Evolutionary conservation across 2,329 filamentous ascomycete genomes (phyloP).

Genomic region (Fonsecaea nubica): DNA sequence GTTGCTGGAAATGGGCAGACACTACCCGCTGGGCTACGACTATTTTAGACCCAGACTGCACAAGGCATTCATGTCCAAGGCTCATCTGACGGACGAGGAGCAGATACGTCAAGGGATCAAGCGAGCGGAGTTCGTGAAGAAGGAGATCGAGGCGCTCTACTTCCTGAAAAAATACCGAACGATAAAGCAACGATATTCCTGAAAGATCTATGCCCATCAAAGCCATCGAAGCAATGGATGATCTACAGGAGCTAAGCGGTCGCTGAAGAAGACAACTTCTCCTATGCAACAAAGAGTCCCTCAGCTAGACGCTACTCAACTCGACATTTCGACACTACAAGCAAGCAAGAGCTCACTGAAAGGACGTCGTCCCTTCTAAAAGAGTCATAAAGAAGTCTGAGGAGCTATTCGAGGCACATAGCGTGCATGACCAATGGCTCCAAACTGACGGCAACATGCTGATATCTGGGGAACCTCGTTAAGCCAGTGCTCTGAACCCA

Average conservation of each 20-base stretch:
- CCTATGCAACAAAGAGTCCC: background rate
- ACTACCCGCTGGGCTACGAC: constrained; percentile 82
- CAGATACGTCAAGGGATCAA: constrained; percentile 78
- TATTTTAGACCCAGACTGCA: constrained; percentile 85
- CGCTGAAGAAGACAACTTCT: background rate
- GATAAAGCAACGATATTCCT: constrained; percentile 36
- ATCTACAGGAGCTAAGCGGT: background rate
- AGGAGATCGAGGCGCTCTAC: constrained; percentile 92
- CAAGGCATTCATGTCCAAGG: constrained; percentile 81
- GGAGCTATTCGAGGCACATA: background rate
- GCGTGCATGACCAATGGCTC: background rate
- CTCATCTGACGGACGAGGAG: constrained; percentile 71
- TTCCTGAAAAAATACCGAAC: constrained; percentile 33
- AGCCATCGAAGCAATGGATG: background rate
- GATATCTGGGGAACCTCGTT: background rate
- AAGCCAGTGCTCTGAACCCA: background rate
- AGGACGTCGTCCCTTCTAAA: background rate
- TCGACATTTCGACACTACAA: background rate
- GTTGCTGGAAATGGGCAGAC: constrained; percentile 79
- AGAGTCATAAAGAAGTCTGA: background rate
- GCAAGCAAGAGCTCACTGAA: background rate
- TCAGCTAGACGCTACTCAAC: background rate
- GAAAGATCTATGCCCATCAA: background rate
- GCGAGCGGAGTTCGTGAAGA: constrained; percentile 86
- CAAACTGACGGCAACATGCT: background rate